A percentile compares a stretch with the other conserved stretches of the same genome.
phyloP scores from a whole-genome alignment of 768 basidiomycete species.

The Hygrocybe coccinea region DNA sequence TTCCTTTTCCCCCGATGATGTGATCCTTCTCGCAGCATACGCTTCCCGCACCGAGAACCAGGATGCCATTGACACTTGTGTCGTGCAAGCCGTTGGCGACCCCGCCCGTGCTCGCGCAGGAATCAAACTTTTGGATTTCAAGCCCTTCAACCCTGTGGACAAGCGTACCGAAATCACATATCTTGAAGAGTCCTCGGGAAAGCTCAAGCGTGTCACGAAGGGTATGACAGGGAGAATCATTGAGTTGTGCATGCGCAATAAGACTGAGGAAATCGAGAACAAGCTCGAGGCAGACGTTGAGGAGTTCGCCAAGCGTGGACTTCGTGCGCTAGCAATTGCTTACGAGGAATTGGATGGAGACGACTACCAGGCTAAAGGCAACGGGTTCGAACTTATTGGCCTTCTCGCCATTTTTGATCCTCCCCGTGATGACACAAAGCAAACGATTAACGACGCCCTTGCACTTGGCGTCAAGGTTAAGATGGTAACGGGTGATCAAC shows the following conservation, averaged over 20 bases:
- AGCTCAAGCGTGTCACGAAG: conserved; percentile 98
- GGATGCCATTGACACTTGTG: conserved; percentile 91
- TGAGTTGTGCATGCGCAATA: conserved; percentile 95
- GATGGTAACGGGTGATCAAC: conserved; percentile 99
- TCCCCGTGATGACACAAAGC: conserved; percentile 96
- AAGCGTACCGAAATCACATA: conserved; percentile 99
- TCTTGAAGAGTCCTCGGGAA: conserved; percentile 88
- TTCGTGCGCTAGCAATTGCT: conserved; percentile 94
- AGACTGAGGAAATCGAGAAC: conserved; percentile 88
- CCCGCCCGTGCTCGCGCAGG: conserved; percentile 73
- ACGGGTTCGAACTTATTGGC: conserved; percentile 96
- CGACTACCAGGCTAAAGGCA: conserved; percentile 81
- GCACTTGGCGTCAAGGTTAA: conserved; percentile 96
- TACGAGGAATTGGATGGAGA: conserved; percentile 87
- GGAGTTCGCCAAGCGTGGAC: conserved; percentile 92
- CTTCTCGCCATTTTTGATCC: conserved; percentile 97
- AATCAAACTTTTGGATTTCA: conserved; percentile 97
- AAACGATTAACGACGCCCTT: conserved; percentile 96
- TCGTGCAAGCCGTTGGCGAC: conserved; percentile 76
- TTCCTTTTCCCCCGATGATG: conserved; percentile 81
- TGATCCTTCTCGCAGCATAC: conserved; percentile 91
- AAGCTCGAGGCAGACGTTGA: conserved; percentile 92
- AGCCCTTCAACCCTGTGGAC: conserved; percentile 99
- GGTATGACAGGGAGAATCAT: conserved; percentile 99
- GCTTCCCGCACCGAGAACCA: conserved; percentile 98